Conservation (phyloP, 148 eudicot species). For the Fagopyrum homotropicum region DNA sequence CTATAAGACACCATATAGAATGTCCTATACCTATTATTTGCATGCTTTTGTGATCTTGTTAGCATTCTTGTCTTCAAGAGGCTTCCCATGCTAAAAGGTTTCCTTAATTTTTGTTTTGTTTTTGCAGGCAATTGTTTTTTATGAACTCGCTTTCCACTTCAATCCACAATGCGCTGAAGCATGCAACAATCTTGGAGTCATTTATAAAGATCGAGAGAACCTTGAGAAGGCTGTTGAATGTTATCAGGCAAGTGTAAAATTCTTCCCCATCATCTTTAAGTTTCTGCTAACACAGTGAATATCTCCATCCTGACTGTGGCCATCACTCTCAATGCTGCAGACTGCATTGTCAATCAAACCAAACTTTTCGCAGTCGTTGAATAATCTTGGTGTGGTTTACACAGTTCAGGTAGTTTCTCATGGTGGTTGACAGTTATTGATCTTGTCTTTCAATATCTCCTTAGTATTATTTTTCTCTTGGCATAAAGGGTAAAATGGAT, state of each 20-base stretch:
- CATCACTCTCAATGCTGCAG: conserved; percentile 37
- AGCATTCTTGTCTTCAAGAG: background rate
- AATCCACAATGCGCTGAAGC: conserved; percentile 99
- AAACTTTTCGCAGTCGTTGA: conserved; percentile 93
- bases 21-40: background rate
- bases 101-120: background rate
- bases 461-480: conserved; percentile 12
- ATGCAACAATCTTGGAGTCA: conserved; percentile 96
- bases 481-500: conserved; percentile 92
- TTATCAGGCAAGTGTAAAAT: conserved; percentile 68
- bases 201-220: conserved; percentile 96
- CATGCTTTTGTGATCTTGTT: background rate
- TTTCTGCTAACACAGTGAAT: background rate
- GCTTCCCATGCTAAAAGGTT: background rate
- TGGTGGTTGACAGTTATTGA: background rate
- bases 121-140: conserved; percentile 88
- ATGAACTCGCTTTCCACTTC: conserved; percentile 99
- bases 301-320: conserved; percentile 12
- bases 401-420: conserved; percentile 75
- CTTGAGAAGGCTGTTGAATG: conserved; percentile 99
- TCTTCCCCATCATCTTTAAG: conserved; percentile 15
- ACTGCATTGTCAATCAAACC: conserved; percentile 90
- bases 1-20: background rate
- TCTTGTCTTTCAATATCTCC: background rate
- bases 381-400: conserved; percentile 98